Percentiles rank a stretch among this genome's conserved stretches.
These are phyloP conservation scores for Colletotrichum acutatum DNA, from an alignment of 2,329 filamentous ascomycete species.

Conservation along the genomic window DNA sequence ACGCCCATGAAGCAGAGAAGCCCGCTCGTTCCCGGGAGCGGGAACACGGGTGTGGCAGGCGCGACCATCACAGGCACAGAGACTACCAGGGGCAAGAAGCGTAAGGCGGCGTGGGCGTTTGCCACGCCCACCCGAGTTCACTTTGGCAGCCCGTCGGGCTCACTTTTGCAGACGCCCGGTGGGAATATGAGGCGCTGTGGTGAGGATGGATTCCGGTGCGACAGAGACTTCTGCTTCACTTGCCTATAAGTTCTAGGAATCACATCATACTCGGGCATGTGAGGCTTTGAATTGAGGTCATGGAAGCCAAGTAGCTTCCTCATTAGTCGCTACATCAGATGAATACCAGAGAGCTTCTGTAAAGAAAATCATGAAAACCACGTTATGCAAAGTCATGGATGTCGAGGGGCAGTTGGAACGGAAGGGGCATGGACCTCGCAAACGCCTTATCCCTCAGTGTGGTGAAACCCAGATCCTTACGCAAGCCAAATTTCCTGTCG, in stretches of 20 bases:
- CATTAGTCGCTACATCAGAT: slow-evolving; percentile 34
- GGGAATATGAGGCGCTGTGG: slow-evolving; percentile 64
- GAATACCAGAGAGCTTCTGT: slow-evolving; percentile 32
- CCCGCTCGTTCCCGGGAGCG: not conserved
- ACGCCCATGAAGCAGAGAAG: slow-evolving; percentile 23
- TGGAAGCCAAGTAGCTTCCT: slow-evolving; percentile 23
- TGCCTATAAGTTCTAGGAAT: slow-evolving; percentile 53
- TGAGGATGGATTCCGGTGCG: slow-evolving; percentile 65
- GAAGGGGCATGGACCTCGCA: slow-evolving; percentile 15
- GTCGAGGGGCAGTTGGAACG: slow-evolving; percentile 3
- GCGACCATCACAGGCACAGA: not conserved
- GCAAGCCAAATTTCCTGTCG: slow-evolving; percentile 21
- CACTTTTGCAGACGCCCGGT: slow-evolving; percentile 57
- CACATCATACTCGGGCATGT: not conserved
- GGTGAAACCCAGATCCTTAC: slow-evolving; percentile 12
- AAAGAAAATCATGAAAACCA: slow-evolving; percentile 28
- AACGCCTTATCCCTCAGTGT: slow-evolving; percentile 23
- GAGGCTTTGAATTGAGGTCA: not conserved
- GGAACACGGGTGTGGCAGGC: not conserved
- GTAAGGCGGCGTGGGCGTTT: slow-evolving; percentile 29
- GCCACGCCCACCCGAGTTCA: slow-evolving; percentile 16
- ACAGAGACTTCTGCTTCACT: slow-evolving; percentile 69
- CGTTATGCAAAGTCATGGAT: slow-evolving; percentile 25
- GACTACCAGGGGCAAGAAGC: slow-evolving; percentile 1
- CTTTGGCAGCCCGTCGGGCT: slow-evolving; percentile 37